Evolutionary conservation across 2,329 filamentous ascomycete species (phyloP), one percentile per base, ranked within the genome.

Genomic region (Trichoderma sp.): DNA sequence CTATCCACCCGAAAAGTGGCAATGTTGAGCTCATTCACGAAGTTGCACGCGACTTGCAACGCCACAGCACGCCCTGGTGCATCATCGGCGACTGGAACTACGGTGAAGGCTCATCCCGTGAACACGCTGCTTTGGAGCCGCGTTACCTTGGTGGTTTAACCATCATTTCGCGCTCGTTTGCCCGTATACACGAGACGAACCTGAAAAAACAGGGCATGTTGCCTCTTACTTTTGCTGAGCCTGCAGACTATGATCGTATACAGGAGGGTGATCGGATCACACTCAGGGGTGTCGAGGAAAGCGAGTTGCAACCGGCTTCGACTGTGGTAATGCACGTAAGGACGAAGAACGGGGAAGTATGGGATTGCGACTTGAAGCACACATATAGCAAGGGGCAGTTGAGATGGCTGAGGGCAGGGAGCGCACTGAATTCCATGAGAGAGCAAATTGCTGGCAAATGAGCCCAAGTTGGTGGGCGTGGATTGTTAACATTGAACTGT

Each of bases 151-250:
- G 96, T 79, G 96, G 95, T 82, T 89, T 97, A 78, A 95, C 95
- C 78, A 97, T 99, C 86, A 96, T 99, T 81, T 94, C 91, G 79
- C 91, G 93, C 80, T 93, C 89, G 73, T 99, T 99, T 81, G 96
- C 96, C 78, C 96, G 96, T 91, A 99, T 99, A 80, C 96, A 99
- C 88, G 96, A 99, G 88, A 99, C 96, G 87, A 99, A 99, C 89
- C 85, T 99, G 86, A 99, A 99, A 93, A 99, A 99, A 91, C 96
- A 99, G 89, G 96, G 96, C 84, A 97, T 99, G 95, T 92, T 99
- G 85, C 96, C 96, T 78, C 88, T 99, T 74, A 98, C 94, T 77
- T 99, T 99, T 85, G 83, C 89, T 69, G 90, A 98, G 80, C 94
- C 95, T 69, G 95, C 91, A 80, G 96, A 99, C 83, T 99, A 99